phyloP scores from a whole-genome alignment of 2,329 filamentous ascomycete species.

The Sporothrix dimorphospora region DNA sequence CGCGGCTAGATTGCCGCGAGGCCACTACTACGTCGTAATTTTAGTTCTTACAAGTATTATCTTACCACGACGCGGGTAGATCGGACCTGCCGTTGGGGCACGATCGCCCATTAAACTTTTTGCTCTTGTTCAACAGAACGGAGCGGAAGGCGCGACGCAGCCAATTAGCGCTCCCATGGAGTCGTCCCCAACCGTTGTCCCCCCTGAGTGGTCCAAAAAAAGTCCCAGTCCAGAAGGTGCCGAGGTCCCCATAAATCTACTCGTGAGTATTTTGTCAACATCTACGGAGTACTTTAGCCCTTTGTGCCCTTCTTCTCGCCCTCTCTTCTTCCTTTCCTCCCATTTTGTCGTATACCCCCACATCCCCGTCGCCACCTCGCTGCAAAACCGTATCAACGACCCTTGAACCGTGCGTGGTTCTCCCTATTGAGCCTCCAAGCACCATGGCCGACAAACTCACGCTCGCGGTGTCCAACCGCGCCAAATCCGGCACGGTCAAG shows the following conservation, averaged over 20 bases:
- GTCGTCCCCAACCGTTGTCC: background rate
- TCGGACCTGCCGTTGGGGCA: slow-evolving; percentile 18
- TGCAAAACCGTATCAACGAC: background rate
- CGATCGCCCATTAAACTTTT: slow-evolving; percentile 18
- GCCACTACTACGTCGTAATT: background rate
- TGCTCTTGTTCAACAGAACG: slow-evolving; percentile 19
- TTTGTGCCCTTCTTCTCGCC: background rate
- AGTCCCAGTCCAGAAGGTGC: background rate
- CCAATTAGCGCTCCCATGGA: slow-evolving; percentile 22
- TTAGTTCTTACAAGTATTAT: slow-evolving; percentile 14
- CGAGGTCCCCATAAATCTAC: slow-evolving; percentile 9
- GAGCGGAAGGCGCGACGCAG: slow-evolving; percentile 5
- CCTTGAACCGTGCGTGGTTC: background rate
- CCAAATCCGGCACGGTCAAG: slow-evolving; percentile 56
- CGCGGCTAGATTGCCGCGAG: background rate
- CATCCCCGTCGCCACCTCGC: background rate
- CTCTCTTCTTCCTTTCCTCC: background rate
- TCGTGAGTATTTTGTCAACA: too few relatives aligned
- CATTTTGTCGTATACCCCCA: background rate
- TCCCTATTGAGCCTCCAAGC: background rate
- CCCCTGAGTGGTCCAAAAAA: background rate
- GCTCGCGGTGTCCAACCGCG: slow-evolving; percentile 51
- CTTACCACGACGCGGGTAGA: background rate
- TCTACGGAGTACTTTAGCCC: too few relatives aligned
- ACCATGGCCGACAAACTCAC: slow-evolving; percentile 37